Evolutionary conservation across 23 red algal genomes (phyloP).

Genomic region (Gracilariopsis chorda): DNA sequence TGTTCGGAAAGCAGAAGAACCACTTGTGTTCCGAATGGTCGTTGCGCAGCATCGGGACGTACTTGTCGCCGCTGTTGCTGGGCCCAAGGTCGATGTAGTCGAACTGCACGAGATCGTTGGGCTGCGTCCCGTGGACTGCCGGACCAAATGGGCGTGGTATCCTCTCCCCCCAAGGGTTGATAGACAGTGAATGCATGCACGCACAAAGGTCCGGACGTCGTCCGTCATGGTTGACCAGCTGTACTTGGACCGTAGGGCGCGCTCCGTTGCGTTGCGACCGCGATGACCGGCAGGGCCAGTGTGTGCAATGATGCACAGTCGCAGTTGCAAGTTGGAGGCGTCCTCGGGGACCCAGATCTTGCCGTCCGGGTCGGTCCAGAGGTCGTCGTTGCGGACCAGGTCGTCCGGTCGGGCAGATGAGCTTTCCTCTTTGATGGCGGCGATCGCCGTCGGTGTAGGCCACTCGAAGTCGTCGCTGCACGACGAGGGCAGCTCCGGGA

Average conservation of each 20-base stretch:
- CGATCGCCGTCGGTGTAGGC: neutral
- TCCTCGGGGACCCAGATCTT: neutral
- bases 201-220: constrained; percentile 1
- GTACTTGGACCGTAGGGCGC: neutral
- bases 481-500: neutral
- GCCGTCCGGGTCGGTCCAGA: neutral
- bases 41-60: neutral
- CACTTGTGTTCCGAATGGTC: neutral
- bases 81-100: neutral
- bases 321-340: neutral
- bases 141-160: neutral
- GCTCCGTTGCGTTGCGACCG: neutral
- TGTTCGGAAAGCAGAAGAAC: neutral
- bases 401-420: neutral
- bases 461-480: neutral
- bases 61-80: neutral
- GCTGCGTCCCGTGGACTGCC: neutral
- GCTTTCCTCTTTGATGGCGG: neutral
- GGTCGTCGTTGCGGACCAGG: neutral
- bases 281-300: neutral
- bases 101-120: neutral
- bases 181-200: neutral
- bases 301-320: neutral
- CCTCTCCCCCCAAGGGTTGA: neutral
- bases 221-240: neutral